phyloP scores from a whole-genome alignment of 495 filamentous ascomycete species.

The Podospora pseudoanserina region DNA sequence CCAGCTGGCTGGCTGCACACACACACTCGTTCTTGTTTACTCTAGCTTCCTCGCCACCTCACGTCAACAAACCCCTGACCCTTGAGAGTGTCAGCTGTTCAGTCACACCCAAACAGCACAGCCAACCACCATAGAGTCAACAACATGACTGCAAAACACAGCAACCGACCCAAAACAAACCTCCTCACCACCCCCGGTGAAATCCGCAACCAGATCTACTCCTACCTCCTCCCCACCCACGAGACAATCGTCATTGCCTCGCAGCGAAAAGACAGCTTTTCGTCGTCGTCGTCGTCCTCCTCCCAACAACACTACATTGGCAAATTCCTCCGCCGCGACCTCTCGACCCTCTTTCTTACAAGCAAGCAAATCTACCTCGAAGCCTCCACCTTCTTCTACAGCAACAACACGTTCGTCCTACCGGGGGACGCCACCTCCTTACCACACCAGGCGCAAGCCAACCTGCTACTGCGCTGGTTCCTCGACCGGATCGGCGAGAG shows the following conservation, averaged over 20 bases:
- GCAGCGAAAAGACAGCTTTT: neutral
- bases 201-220: conserved; percentile 25
- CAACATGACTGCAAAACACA: neutral
- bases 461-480: conserved; percentile 21
- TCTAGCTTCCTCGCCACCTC: neutral
- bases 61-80: neutral
- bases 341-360: conserved; percentile 15
- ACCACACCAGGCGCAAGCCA: conserved; percentile 16
- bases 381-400: conserved; percentile 21
- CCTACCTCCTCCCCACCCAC: conserved; percentile 11
- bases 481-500: conserved; percentile 19
- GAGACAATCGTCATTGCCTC: conserved; percentile 13
- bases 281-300: neutral
- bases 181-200: conserved; percentile 19
- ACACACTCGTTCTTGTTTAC: neutral
- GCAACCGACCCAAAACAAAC: neutral
- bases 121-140: neutral
- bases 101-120: neutral
- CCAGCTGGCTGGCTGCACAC: neutral
- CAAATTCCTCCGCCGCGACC: conserved; percentile 11
- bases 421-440: conserved; percentile 7
- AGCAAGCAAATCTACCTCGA: conserved; percentile 17
- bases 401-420: conserved; percentile 9
- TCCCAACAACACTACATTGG: neutral
- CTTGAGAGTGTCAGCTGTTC: neutral